Evolutionary conservation across 495 filamentous ascomycete species (phyloP), one percentile per base, ranked within the genome.

Genomic region (Penicillium malachiteum): DNA sequence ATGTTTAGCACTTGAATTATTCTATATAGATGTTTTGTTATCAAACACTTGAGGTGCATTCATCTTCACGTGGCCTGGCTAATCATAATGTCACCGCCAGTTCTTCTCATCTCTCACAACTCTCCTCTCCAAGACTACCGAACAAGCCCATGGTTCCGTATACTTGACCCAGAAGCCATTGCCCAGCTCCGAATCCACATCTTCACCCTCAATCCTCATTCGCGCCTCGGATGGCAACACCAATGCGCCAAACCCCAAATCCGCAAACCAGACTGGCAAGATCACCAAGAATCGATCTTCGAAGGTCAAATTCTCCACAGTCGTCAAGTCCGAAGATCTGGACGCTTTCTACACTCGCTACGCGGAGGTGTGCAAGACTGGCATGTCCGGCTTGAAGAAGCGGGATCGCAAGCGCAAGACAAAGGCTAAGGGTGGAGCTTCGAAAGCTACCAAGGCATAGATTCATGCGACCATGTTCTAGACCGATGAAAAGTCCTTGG

Each of bases 341-440:
- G 91, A 96, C 38, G 73, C 68, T 0, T 98, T 98, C 61, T 98
- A 89, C 71, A 76, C 76, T 13, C 80, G 83, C 39, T 98, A 97
- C 71, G 92, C 91, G n/a, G 95, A 97, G 61, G 79, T 90, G 7
- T 96, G 91, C 70, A 97, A 94, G 75, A 72, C 78, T 0, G 91
- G 92, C 14, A 97, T 97, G 92, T 77, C 82, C 30, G 84, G 80
- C 16, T 63, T 98, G 77, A 97, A 96, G 88, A 96, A 95, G 76
- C 76, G 93, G 51, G 92, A 97, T 78, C 80, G 91, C 79, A 89
- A 89, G 74, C 62, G 62, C 48, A 68, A 68, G 78, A 84, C 84
- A 52, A 90, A 88, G 81, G 88, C 83, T 70, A 89, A 84, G 75
- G 75, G 66, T 5, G 68, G 61, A 45, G 69, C 71, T 50, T 84